phyloP scores from a whole-genome alignment of 371 early-diverging fungal genomes.

The Actinomortierella ambigua region DNA sequence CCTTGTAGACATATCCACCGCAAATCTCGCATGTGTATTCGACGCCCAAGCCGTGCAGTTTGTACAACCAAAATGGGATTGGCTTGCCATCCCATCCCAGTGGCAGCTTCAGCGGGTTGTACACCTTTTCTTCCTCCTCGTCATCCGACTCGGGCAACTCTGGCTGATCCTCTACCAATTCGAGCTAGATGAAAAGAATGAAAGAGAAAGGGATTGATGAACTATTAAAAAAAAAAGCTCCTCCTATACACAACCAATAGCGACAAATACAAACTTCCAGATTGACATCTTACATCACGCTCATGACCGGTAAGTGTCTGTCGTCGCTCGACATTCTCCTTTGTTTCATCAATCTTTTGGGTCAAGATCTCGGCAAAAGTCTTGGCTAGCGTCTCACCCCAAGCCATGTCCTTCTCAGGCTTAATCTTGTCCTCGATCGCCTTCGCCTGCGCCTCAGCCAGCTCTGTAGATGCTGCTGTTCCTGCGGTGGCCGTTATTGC shows the following conservation, averaged over 20 bases:
- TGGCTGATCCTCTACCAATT: constrained; percentile 77
- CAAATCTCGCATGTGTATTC: constrained; percentile 98
- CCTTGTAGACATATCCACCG: constrained; percentile 95
- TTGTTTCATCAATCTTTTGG: constrained; percentile 77
- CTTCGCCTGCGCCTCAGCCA: constrained; percentile 49
- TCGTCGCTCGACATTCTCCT: constrained; percentile 89
- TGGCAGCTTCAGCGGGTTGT: constrained; percentile 96
- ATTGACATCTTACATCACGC: constrained; percentile 57
- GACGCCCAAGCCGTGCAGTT: constrained; percentile 94
- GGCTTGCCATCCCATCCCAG: constrained; percentile 99
- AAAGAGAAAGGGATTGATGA: no score
- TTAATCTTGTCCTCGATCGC: constrained; percentile 50
- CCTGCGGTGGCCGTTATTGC: constrained; percentile 13
- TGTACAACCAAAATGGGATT: constrained; percentile 98
- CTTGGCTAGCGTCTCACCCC: constrained; percentile 67
- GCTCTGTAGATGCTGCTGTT: constrained; percentile 44
- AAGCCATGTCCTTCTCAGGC: constrained; percentile 63
- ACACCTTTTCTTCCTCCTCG: constrained; percentile 88
- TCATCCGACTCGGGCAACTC: constrained; percentile 78
- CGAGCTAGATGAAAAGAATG: constrained; percentile 56
- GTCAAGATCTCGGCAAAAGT: constrained; percentile 65
- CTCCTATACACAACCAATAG: no score
- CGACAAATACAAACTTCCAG: not conserved
- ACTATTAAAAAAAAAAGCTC: not conserved
- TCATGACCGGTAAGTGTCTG: constrained; percentile 94